Conservation (phyloP, 352 stramenopile species). For the Globisporangium orthogonon region DNA sequence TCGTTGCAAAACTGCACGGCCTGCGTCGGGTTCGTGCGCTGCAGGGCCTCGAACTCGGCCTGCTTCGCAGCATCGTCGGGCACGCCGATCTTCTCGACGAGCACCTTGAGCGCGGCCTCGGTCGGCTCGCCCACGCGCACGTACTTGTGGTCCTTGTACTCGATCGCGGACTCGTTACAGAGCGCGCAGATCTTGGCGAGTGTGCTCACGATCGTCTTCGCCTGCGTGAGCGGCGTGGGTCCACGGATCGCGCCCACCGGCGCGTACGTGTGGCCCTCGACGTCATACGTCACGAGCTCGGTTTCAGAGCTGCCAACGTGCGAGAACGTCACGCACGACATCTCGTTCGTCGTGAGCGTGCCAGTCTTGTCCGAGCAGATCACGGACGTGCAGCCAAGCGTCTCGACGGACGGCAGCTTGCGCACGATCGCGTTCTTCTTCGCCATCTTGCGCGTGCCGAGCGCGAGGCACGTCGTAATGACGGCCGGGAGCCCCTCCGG, state of each 20-base stretch:
- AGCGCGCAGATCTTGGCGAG: slow-evolving; percentile 90
- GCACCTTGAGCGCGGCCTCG: slow-evolving; percentile 94
- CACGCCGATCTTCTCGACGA: slow-evolving; percentile 94
- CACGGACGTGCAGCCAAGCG: slow-evolving; percentile 93
- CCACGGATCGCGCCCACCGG: slow-evolving; percentile 72
- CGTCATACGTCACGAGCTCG: slow-evolving; percentile 84
- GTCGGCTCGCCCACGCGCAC: slow-evolving; percentile 94
- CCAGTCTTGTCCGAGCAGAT: slow-evolving; percentile 94
- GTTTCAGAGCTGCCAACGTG: slow-evolving; percentile 58
- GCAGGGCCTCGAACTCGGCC: slow-evolving; percentile 50
- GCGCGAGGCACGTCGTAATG: slow-evolving; percentile 96
- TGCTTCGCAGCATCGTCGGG: slow-evolving; percentile 54
- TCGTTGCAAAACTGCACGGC: slow-evolving; percentile 84
- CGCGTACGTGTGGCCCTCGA: slow-evolving; percentile 94
- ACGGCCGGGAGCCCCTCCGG: slow-evolving; percentile 98
- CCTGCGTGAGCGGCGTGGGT: slow-evolving; percentile 32
- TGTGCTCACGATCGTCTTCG: slow-evolving; percentile 67
- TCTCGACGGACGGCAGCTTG: slow-evolving; percentile 97
- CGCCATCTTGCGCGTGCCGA: slow-evolving; percentile 95
- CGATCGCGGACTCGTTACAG: slow-evolving; percentile 96
- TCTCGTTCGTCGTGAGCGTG: slow-evolving; percentile 98
- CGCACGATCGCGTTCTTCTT: slow-evolving; percentile 98
- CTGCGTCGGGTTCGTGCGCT: slow-evolving; percentile 53
- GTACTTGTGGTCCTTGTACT: slow-evolving; percentile 87
- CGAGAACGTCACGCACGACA: slow-evolving; percentile 88